Base-by-base conservation (phyloP, 768 basidiomycete genomes). In the Leccinum broughii region DNA sequence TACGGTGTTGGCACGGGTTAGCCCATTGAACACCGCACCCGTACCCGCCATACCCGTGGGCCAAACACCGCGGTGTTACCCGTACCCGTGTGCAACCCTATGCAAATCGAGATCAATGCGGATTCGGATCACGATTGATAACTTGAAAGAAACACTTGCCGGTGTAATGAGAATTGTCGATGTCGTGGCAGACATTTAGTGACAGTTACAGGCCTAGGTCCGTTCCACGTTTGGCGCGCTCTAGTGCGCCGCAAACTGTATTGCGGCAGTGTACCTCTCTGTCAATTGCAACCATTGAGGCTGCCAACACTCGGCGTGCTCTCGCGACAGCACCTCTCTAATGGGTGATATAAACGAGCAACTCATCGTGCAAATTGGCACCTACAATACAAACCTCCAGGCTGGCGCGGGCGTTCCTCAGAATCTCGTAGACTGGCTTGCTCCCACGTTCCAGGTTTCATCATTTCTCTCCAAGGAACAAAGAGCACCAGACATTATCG, bases 371-470 rank as follows among this genome's bases (percentile, higher is more conserved):
- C 92, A 93, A 68, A 87, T 93, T 56, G 90, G 90, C 11, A 87
- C 92, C 3, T 97, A 95, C 78, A 97, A 97, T 70, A 93, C 93
- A 6, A 94, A 94, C 68, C 79, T 95, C 7, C 93, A 95, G 73
- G 90, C 88, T 6, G 80, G 85, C 17, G 75, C 78, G 28, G 89
- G 88, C 11, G 72, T 92, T 30, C 89, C 90, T 0, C 90, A 94
- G 71, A 89, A 95, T 69, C 82, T 98, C 51, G 91, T 95, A 3
- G 89, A 92, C 76, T 98, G 95, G 95, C 83, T 98, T 26, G 80
- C 85, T 3, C 93, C 95, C 30, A 90, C 91, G 0, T 75, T 94
- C 9, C 85, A 87, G 58, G 89, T 91, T 8, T 89, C 90, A 39
- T 78, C 78, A 56, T 87, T 92, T 75, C 84, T 92, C 34, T 80